Base-by-base conservation (phyloP, 352 stramenopile species). In the Phytophthora fragariaefolia region DNA sequence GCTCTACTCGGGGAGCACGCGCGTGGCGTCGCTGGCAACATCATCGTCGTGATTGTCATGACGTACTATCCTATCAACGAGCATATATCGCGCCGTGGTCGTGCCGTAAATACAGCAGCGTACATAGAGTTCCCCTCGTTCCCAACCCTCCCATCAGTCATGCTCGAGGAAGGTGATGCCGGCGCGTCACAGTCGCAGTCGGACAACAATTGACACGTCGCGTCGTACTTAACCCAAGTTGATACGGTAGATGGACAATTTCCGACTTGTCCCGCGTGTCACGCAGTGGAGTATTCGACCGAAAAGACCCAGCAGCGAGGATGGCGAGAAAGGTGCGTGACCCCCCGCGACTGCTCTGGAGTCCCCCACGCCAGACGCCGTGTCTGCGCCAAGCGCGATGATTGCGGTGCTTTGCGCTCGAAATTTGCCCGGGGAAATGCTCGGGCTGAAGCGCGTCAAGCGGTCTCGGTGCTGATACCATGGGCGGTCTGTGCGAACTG, bases 1-100 rank as follows among this genome's bases (percentile, higher is more conserved):
- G 42, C 74, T 88, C 24, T 88, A 80, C 52, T 81, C 72, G 2
- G 79, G 79, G 28, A 82, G 73, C 61, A 77, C 50, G 28, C 73
- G 76, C 18, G 56, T 67, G 1, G 65, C 56, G 3, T 69, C 46
- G 18, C 28, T 87, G n/a, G 22, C 36, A 15, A 12, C 50, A 20
- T 66, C 22, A 47, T 46, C 26, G 38, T 49, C 38, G 4, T 60
- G 30, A 63, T 62, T 20, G 54, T 54, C 55, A 15, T 62, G 38
- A 53, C 54, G 43, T 43, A 28, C 18, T 57, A 40, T 15, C n/a
- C 56, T 57, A 65, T 28, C 51, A 58, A 58, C n/a, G 4, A 45
- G 13, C 20, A 58, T 30, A 51, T 24, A 34, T 36, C 22, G 32
- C 9, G 5, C 9, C 13, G 30, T 48, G 13, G 51, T 58, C 51